Base-by-base conservation (phyloP, 1,284 basidiomycete species). In the Clitocybe nebularis region DNA sequence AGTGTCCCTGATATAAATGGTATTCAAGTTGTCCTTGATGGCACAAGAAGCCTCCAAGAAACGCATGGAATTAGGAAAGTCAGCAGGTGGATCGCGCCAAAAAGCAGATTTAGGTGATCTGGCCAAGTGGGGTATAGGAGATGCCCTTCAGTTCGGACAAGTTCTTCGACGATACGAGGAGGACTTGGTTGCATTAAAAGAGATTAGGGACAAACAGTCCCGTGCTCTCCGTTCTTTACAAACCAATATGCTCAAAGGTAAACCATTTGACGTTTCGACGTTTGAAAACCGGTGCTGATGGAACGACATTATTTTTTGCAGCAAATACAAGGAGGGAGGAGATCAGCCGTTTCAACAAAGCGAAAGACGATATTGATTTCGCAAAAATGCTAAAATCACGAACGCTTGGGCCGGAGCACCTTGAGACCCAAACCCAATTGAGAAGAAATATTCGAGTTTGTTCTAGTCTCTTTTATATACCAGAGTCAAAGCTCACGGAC, bases 341-440 rank as follows among this genome's bases (percentile, higher is more conserved):
- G 53, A 81, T 89, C 20, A 66, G 67, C 16, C 75, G 88, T 2
- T 91, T 91, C 60, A 74, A 81, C 39, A 80, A 77, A 49, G 89
- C 89, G 0, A 80, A 79, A 45, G 73, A 72, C 30, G 90, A 94
- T 56, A 74, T 78, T 1, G 84, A 86, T 32, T 90, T 91, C 59
- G 78, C 84, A 9, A 87, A 81, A 54, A 84, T 92, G 74, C 65
- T 93, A 29, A 87, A 81, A 57, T 68, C 81, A 0, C 74, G 89
- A 39, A 82, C 84, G n/a, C 70, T 94, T n/a, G 86, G 84, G 4
- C 91, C 92, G 0, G 92, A 94, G 55, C 84, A 90, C 55, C 67
- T 81, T n/a, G 91, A 93, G 59, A 84, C 81, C 2, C 92, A 92
- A 57, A 77, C 70, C 8, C 81, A 84, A 42, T 64, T 94, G 20